These are phyloP conservation scores for Astrephomene gubernaculifera DNA, from an alignment of 139 green algal genomes.

Conservation along the genomic window DNA sequence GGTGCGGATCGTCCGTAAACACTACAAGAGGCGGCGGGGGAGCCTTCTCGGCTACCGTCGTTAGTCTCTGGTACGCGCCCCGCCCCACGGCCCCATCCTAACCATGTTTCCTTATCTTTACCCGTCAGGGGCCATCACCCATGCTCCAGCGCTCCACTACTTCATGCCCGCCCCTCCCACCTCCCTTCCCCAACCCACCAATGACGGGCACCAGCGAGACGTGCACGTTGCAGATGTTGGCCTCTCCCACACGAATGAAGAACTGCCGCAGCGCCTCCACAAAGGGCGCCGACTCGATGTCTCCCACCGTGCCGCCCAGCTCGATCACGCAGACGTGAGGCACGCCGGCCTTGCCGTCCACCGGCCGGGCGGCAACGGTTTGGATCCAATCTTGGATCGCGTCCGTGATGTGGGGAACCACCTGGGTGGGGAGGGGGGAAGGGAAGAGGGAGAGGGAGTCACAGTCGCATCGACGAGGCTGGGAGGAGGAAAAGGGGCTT, in stretches of 20 bases:
- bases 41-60: too few relatives aligned
- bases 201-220: conserved; percentile 97
- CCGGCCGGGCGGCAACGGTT: conserved; percentile 90
- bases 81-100: too few relatives aligned
- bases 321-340: conserved; percentile 99
- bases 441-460: too few relatives aligned
- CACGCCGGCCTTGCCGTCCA: conserved; percentile 83
- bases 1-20: too few relatives aligned
- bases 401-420: conserved; percentile 98
- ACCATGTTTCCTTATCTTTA: too few relatives aligned
- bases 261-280: conserved; percentile 92
- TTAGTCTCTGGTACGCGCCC: too few relatives aligned
- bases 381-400: conserved; percentile 99
- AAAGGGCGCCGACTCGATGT: conserved; percentile 99
- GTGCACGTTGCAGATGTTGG: conserved; percentile 93
- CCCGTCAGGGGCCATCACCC: too few relatives aligned
- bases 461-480: too few relatives aligned
- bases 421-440: conserved; percentile 29
- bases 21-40: too few relatives aligned
- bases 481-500: too few relatives aligned
- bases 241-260: conserved; percentile 71
- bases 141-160: neutral
- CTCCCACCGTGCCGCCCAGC: conserved; percentile 97
- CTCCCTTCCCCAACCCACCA: conserved; percentile 54
- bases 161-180: neutral